Percentiles rank a stretch among this genome's conserved stretches.
Conservation (phyloP, 2,329 filamentous ascomycete species). For the Epichloe coenophiala region DNA sequence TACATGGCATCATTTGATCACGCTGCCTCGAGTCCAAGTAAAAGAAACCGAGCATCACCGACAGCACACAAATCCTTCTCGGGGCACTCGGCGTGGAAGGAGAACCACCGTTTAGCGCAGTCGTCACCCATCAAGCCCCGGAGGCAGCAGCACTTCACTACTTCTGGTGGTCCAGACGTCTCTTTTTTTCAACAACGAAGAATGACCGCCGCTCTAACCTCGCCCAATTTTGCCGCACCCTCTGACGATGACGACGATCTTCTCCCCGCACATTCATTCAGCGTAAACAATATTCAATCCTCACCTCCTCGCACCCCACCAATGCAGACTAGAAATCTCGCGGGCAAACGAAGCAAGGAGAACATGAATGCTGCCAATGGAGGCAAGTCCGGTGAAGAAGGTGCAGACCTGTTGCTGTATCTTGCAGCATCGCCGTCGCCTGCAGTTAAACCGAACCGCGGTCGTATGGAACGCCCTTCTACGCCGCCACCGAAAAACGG, state of each 20-base stretch:
- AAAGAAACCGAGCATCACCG: constrained; percentile 55
- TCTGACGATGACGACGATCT: constrained; percentile 77
- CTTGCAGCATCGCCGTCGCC: constrained; percentile 86
- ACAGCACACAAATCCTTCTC: constrained; percentile 44
- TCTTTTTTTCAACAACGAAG: constrained; percentile 68
- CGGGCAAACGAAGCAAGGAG: constrained; percentile 34
- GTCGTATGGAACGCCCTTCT: constrained; percentile 53
- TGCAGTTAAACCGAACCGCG: constrained; percentile 40
- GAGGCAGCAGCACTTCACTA: constrained; percentile 62
- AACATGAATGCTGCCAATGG: constrained; percentile 28
- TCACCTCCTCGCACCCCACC: constrained; percentile 80
- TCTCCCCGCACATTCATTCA: constrained; percentile 64
- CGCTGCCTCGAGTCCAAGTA: constrained; percentile 43
- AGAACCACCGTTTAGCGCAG: constrained; percentile 60
- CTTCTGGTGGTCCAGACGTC: constrained; percentile 54
- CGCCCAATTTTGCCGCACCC: constrained; percentile 46
- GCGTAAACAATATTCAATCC: constrained; percentile 48
- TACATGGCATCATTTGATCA: constrained; percentile 47
- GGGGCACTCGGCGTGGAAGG: constrained; percentile 57
- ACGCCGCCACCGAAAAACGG: constrained; percentile 60
- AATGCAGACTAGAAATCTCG: constrained; percentile 39
- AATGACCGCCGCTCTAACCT: constrained; percentile 48
- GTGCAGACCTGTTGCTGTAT: constrained; percentile 68
- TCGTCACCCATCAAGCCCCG: constrained; percentile 76
- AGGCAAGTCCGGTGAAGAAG: constrained; percentile 60